Conservation (phyloP, 164 flowering plant genomes). For the Protea cynaroides region DNA sequence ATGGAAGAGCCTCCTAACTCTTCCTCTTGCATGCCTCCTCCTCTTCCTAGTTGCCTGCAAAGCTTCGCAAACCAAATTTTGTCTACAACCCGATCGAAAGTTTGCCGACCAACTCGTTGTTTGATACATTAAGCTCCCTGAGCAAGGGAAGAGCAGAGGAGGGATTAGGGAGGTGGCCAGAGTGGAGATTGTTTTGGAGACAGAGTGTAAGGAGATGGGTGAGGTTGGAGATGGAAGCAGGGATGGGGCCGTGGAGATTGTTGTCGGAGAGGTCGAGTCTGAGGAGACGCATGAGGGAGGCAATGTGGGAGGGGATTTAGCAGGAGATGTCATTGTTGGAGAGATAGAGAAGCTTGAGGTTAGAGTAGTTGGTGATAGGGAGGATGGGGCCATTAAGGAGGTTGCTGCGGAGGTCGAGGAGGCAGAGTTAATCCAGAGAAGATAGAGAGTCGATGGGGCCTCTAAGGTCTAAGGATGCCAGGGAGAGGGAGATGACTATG, state of each 20-base stretch:
- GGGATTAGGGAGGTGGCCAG: slow-evolving; percentile 51
- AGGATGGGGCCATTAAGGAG: slow-evolving; percentile 70
- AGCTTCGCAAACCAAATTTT: slow-evolving; percentile 44
- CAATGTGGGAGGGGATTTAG: slow-evolving; percentile 47
- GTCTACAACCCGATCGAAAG: slow-evolving; percentile 35
- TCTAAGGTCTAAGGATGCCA: slow-evolving; percentile 63
- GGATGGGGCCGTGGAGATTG: slow-evolving; percentile 65
- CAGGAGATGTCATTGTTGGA: slow-evolving; percentile 79
- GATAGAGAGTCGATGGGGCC: slow-evolving; percentile 68
- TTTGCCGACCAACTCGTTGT: slow-evolving; percentile 61
- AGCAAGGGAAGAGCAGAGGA: slow-evolving; percentile 27
- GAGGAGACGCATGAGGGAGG: slow-evolving; percentile 41
- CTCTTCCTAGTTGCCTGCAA: slow-evolving; percentile 82
- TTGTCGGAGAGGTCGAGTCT: slow-evolving; percentile 80
- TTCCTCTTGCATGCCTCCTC: too few species aligned
- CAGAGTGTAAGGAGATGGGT: slow-evolving; percentile 55
- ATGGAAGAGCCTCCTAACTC: too few species aligned
- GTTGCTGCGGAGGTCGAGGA: slow-evolving; percentile 71
- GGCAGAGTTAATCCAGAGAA: slow-evolving; percentile 62
- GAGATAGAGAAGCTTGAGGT: slow-evolving; percentile 75
- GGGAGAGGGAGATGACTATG: slow-evolving; percentile 55
- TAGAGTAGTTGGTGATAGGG: slow-evolving; percentile 45
- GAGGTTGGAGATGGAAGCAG: slow-evolving; percentile 28
- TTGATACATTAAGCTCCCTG: slow-evolving; percentile 58
- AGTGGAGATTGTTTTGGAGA: slow-evolving; percentile 63